Evolutionary conservation across 768 basidiomycete species (phyloP), one percentile per base, ranked within the genome.

Genomic region (Gelatoporia subvermispora): DNA sequence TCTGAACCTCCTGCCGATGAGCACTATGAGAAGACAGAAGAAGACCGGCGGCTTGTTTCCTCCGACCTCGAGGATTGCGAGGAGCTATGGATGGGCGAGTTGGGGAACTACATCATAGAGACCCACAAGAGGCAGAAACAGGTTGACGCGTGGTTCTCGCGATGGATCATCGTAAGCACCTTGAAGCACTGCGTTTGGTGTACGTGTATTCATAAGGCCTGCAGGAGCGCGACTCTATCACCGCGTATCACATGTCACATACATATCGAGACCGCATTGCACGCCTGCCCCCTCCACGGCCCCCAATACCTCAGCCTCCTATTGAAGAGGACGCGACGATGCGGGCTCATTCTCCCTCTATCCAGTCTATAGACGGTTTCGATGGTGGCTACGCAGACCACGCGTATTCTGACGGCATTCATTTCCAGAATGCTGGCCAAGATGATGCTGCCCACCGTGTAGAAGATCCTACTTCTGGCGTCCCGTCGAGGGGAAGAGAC

Each of bases 1-100:
- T 31, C 28, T 5, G 28, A 31, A 31, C 53, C 15, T 24, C 51
- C 43, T 63, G 58, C 31, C 56, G 56, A 15, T 69, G 70, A 52
- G 52, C 49, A 35, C 47, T 17, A 22, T 55, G 64, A 69, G 21
- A 64, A 65, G 59, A 65, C 55, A 47, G 68, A 60, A 47, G 77
- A 80, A 25, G 75, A 74, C 24, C 66, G 57, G 41, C 68, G 68
- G 35, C 68, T 78, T 11, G 65, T 69, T 10, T 87, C 88, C 16
- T 90, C 89, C 18, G 89, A 92, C 72, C 69, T 92, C 52, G 88
- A 89, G 23, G 89, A 90, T 50, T 88, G 82, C 54, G 76, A 78
- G 55, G 88, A 90, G 50, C 61, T 92, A 15, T 92, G 90, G 90
- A 67, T 71, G 38, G 74, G 70, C 21, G 88, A 87, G 59, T 73